Percentiles rank a stretch among this genome's conserved stretches.
Evolutionary conservation across 2,329 filamentous ascomycete species (phyloP).

Genomic region (Triangularia setosa): DNA sequence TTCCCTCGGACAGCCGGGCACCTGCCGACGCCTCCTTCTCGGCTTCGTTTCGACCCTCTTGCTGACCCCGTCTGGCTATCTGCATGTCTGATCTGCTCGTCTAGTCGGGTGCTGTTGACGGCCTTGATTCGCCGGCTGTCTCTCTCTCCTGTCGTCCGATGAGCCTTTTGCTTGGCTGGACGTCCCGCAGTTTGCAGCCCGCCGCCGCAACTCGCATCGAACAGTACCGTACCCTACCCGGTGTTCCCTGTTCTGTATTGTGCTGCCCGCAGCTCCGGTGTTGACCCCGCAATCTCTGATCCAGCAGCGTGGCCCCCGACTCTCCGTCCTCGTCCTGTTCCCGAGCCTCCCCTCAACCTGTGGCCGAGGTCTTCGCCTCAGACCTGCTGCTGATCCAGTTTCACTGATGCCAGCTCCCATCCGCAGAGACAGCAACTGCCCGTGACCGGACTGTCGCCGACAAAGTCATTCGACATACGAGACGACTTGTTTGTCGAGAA

Average conservation of each 20-base stretch:
- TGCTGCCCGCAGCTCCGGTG: conserved; percentile 8
- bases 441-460: not conserved
- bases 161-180: conserved; percentile 3
- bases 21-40: not conserved
- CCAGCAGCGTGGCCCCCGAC: not conserved
- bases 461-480: not conserved
- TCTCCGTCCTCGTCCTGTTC: not conserved
- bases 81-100: conserved; percentile 17
- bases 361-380: conserved; percentile 1
- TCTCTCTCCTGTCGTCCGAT: not conserved
- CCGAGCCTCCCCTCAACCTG: not conserved
- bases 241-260: not conserved
- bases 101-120: not conserved
- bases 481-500: not conserved
- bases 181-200: conserved; percentile 5
- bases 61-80: conserved; percentile 1
- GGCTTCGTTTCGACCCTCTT: not conserved
- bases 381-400: conserved; percentile 4
- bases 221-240: not conserved
- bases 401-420: conserved; percentile 8
- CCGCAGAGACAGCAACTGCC: not conserved
- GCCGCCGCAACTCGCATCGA: conserved; percentile 4
- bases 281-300: conserved; percentile 10
- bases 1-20: not conserved
- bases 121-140: conserved; percentile 6